Conservation (phyloP, 495 filamentous ascomycete genomes). For the Penicillium chermesinum region DNA sequence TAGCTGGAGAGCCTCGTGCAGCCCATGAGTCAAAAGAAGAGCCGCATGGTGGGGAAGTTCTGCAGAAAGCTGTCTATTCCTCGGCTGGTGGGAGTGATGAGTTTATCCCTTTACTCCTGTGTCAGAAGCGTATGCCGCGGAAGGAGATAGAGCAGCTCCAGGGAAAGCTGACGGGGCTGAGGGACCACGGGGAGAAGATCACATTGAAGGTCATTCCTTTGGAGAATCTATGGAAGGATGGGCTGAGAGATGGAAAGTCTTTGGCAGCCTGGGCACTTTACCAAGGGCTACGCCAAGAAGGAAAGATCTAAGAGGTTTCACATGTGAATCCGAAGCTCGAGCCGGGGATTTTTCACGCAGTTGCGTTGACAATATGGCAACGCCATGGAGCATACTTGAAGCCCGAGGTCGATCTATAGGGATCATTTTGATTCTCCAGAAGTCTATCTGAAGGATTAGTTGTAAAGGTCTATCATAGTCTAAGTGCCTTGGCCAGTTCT, state of each 20-base stretch:
- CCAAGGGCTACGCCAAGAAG: constrained; percentile 62
- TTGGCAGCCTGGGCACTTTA: constrained; percentile 75
- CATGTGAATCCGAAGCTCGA: too few relatives aligned
- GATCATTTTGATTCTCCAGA: too few relatives aligned
- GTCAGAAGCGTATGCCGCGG: constrained; percentile 62
- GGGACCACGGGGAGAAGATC: constrained; percentile 79
- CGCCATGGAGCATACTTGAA: too few relatives aligned
- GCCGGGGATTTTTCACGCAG: too few relatives aligned
- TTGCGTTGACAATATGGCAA: too few relatives aligned
- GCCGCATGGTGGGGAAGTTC: constrained; percentile 30
- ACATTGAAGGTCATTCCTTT: constrained; percentile 67
- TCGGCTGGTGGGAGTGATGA: constrained; percentile 81
- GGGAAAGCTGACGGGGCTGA: constrained; percentile 71
- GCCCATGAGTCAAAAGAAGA: constrained; percentile 34
- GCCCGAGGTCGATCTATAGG: too few relatives aligned
- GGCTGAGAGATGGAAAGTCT: constrained; percentile 71
- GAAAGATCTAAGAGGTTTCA: too few relatives aligned
- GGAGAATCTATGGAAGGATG: constrained; percentile 71
- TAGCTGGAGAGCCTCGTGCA: constrained; percentile 66
- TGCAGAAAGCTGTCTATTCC: constrained; percentile 66
- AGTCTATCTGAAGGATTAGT: too few relatives aligned
- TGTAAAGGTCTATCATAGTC: too few relatives aligned
- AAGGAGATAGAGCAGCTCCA: constrained; percentile 61
- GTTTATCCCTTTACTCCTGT: constrained; percentile 72
- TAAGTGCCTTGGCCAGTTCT: constrained; percentile 64